Evolutionary conservation across 495 filamentous ascomycete species (phyloP).

Genomic region (Neurospora sp.): DNA sequence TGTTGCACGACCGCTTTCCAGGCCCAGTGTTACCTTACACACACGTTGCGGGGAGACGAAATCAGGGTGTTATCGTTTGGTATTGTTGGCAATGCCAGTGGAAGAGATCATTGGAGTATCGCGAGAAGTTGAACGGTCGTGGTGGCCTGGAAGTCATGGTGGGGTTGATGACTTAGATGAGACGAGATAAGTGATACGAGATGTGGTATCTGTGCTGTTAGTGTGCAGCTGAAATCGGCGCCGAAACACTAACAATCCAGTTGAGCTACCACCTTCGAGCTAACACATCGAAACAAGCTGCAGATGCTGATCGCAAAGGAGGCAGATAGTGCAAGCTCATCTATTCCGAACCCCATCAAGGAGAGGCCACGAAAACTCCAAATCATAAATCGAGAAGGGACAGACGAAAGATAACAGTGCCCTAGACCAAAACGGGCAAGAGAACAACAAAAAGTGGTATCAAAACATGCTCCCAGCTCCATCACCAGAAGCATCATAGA

Average conservation of each 20-base stretch:
- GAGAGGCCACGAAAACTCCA: not conserved
- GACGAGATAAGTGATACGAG: not conserved
- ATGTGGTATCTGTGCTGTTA: not conserved
- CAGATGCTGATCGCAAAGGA: not conserved
- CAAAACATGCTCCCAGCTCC: not conserved
- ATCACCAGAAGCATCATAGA: not conserved
- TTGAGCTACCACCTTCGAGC: not conserved
- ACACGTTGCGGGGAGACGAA: not conserved
- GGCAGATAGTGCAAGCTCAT: not conserved
- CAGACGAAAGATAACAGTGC: not conserved
- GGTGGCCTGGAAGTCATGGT: not conserved
- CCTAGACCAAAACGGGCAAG: not conserved
- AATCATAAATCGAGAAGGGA: not conserved
- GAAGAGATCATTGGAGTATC: not conserved
- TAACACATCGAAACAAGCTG: not conserved
- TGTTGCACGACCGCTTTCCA: not conserved
- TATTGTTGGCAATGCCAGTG: not conserved
- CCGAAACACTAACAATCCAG: not conserved
- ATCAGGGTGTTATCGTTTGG: not conserved
- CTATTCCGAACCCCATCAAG: not conserved
- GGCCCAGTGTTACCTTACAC: not conserved
- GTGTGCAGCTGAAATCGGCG: accelerated
- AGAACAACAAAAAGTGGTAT: not conserved
- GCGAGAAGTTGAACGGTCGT: not conserved
- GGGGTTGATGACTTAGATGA: not conserved